Conservation (phyloP, 768 basidiomycete genomes). For the Coprinopsis cinerea region DNA sequence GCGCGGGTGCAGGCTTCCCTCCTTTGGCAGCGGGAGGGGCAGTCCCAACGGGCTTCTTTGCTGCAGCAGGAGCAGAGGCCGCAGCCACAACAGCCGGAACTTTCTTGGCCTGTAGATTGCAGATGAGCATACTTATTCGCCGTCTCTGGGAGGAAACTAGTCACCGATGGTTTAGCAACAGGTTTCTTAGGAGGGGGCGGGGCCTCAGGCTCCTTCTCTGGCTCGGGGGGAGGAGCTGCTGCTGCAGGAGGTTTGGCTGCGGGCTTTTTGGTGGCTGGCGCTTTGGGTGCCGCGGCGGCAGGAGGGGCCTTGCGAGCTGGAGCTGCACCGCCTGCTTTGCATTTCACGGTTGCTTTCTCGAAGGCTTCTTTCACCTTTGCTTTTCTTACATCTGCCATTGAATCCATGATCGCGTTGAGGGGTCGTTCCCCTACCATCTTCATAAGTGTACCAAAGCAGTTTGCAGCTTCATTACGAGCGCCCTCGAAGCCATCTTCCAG, state of each 20-base stretch:
- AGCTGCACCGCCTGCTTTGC: slow-evolving; percentile 58
- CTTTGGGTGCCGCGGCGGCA: slow-evolving; percentile 28
- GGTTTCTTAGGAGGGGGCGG: slow-evolving; percentile 39
- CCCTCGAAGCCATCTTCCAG: slow-evolving; percentile 88
- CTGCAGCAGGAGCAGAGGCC: slow-evolving; percentile 29
- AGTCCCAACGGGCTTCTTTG: slow-evolving; percentile 38
- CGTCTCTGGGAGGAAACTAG: slow-evolving; percentile 15
- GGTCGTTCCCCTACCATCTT: slow-evolving; percentile 95
- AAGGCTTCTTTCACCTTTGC: slow-evolving; percentile 91
- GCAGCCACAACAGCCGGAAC: slow-evolving; percentile 26
- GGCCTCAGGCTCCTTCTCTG: slow-evolving; percentile 22
- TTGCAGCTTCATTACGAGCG: slow-evolving; percentile 86
- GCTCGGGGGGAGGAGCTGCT: too few relatives aligned
- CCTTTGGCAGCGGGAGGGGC: slow-evolving; percentile 40
- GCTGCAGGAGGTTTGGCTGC: slow-evolving; percentile 14
- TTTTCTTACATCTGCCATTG: slow-evolving; percentile 80
- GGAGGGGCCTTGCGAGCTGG: slow-evolving; percentile 41
- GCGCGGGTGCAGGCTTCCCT: slow-evolving; percentile 31
- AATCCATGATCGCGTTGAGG: slow-evolving; percentile 81
- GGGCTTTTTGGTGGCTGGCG: slow-evolving; percentile 17
- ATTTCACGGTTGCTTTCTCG: slow-evolving; percentile 89
- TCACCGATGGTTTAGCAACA: slow-evolving; percentile 46
- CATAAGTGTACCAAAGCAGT: slow-evolving; percentile 84
- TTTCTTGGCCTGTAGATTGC: slow-evolving; percentile 52
- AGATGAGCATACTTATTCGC: too few relatives aligned